Conservation (phyloP, 2,329 filamentous ascomycete genomes). For the Fusarium sp. region DNA sequence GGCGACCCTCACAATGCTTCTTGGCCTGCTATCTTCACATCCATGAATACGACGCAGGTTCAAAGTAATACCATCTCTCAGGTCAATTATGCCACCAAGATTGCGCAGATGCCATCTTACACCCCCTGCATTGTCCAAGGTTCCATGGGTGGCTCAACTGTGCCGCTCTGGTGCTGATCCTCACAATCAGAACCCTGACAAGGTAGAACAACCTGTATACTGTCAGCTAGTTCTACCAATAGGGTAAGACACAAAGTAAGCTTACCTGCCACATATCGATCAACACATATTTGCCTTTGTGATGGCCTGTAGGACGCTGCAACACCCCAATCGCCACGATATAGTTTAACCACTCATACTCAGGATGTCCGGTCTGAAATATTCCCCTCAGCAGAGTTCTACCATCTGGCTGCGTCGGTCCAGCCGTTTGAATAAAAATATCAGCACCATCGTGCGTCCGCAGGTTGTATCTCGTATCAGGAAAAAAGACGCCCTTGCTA, state of each 20-base stretch:
- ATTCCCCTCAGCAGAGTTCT: conserved; percentile 39
- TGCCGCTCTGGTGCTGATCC: not conserved
- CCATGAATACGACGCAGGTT: not conserved
- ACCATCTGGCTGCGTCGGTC: conserved; percentile 49
- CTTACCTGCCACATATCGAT: conserved; percentile 42
- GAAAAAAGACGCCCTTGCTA: conserved; percentile 49
- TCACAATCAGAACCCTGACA: conserved; percentile 12
- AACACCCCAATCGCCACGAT: conserved; percentile 43
- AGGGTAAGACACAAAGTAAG: not conserved
- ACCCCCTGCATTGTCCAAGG: not conserved
- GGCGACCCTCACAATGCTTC: no score
- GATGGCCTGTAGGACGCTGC: conserved; percentile 10
- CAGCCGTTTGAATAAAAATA: conserved; percentile 51
- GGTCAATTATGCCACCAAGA: not conserved
- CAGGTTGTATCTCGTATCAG: conserved; percentile 52
- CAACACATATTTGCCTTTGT: conserved; percentile 35
- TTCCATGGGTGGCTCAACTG: not conserved
- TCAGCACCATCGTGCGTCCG: conserved; percentile 51
- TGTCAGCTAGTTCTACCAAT: not conserved
- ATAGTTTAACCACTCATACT: conserved; percentile 52
- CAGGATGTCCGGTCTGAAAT: conserved; percentile 49
- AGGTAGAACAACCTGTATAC: conserved; percentile 23
- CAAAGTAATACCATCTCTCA: not conserved
- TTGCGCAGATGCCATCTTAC: not conserved
- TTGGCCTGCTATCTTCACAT: not conserved